Base-by-base conservation (phyloP, 345 rosid species). In the Camelina hispida region DNA sequence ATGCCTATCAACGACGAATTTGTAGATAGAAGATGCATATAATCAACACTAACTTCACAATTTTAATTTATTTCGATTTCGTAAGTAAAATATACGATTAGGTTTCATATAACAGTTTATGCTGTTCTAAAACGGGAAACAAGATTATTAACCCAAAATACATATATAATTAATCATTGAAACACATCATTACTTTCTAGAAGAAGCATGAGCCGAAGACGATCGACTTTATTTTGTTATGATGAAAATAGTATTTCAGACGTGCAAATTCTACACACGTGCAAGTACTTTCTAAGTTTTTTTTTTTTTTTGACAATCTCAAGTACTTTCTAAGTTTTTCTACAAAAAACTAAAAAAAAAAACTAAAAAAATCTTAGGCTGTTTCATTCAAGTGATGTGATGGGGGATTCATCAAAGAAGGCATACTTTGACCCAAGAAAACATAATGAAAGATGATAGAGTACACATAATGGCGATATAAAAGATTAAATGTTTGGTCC, bases 371-470 rank as follows among this genome's bases (percentile, higher is more conserved):
- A n/a, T n/a, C n/a, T n/a, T n/a, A n/a, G 37, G 43, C 59, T 43
- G 14, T 43, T 23, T 20, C 28, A 46, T 23, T 32, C 37, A 55
- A 13, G 48, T 65, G 72, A 58, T 71, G 72, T 65, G 76, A 64
- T 50, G 32, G 68, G 32, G 68, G 38, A 28, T 30, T 65, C 57
- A 72, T 72, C 73, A 78, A 66, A 78, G 43, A 72, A 78, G 77
- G 81, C 44, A 65, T 72, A 50, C 81, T 78, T 72, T 78, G 81
- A 78, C 81, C 73, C 14, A 35, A 42, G 32, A 32, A 48, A 32
- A 14, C 15, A 50, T 28, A 38, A 71, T 37, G 30, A 17, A 13
- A 0, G 2, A 7, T 15, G 53, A 25, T 34, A 34, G 0, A 34
- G 37, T 1, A 34, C 9, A 34, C 37, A 34, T 34, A 38, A 64